Conservation (phyloP, 2,329 filamentous ascomycete genomes). For the Penicillium sp. region DNA sequence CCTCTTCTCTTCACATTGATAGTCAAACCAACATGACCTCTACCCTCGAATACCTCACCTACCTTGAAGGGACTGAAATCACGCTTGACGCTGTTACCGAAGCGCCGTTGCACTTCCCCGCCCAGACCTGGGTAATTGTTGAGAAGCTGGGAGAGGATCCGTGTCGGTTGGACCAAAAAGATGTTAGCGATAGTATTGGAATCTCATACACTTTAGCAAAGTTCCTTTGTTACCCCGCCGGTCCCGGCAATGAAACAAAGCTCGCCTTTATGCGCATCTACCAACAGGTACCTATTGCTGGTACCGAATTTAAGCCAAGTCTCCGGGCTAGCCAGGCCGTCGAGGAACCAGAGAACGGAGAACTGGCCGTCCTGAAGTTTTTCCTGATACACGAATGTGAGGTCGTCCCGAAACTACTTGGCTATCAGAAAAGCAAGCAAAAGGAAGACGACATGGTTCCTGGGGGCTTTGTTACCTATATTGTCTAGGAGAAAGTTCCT, state of each 20-base stretch:
- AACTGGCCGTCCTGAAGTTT: too few species aligned
- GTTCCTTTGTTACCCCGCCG: neutral
- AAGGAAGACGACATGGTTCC: too few species aligned
- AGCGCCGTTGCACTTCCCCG: neutral
- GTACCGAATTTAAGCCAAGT: neutral
- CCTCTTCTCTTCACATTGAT: too few species aligned
- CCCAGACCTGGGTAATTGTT: neutral
- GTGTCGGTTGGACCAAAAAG: neutral
- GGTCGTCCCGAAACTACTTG: too few species aligned
- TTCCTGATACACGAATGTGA: too few species aligned
- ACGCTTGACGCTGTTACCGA: neutral
- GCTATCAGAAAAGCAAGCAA: too few species aligned
- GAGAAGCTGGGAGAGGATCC: neutral
- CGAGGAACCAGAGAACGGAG: too few species aligned
- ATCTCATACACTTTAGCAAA: neutral
- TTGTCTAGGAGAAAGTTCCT: too few species aligned
- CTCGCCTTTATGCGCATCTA: neutral
- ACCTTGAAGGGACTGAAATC: neutral
- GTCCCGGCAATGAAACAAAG: neutral
- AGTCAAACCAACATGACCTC: too few species aligned
- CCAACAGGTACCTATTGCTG: neutral
- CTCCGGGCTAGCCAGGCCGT: neutral
- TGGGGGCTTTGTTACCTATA: too few species aligned
- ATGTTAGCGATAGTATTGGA: neutral
- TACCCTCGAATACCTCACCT: neutral